These are phyloP conservation scores for Cercospora zeina DNA, from an alignment of 2,329 filamentous ascomycete species.

Conservation along the genomic window DNA sequence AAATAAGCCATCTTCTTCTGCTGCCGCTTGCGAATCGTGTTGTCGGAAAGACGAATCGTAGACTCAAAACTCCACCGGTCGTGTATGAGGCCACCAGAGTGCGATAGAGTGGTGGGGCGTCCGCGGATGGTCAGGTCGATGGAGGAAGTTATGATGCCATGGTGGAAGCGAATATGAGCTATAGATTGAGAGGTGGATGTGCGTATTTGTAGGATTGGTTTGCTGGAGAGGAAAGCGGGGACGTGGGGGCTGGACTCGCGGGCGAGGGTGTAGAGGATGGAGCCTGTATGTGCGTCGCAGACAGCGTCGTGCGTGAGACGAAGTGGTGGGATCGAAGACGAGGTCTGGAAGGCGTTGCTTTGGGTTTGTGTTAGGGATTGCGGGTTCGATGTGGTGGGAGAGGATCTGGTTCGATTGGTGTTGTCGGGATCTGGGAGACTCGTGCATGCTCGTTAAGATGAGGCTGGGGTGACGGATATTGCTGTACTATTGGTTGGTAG, in stretches of 20 bases:
- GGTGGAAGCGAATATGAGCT: constrained; percentile 31
- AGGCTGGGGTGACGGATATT: background rate
- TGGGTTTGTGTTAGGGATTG: constrained; percentile 28
- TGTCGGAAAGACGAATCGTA: constrained; percentile 1
- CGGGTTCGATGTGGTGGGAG: constrained; percentile 31
- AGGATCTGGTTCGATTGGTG: constrained; percentile 27
- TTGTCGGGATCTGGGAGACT: constrained; percentile 2
- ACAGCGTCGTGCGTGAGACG: constrained; percentile 27
- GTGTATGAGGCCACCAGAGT: constrained; percentile 24
- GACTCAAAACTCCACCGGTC: constrained; percentile 30
- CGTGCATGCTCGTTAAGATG: background rate
- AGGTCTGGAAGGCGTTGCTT: constrained; percentile 24
- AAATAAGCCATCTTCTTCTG: constrained; percentile 17
- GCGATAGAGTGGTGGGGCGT: constrained; percentile 18
- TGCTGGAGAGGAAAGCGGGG: constrained; percentile 30
- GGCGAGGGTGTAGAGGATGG: constrained; percentile 25
- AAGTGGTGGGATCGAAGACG: constrained; percentile 25
- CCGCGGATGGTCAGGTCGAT: constrained; percentile 29
- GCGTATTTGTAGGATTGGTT: constrained; percentile 27
- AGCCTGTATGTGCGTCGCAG: constrained; percentile 20
- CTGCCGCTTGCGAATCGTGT: background rate
- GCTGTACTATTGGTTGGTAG: background rate
- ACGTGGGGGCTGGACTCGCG: constrained; percentile 25
- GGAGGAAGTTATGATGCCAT: constrained; percentile 23
- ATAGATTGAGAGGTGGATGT: constrained; percentile 17